phyloP scores from a whole-genome alignment of 176 grass and related monocot genomes.

The Juncus inflexus region DNA sequence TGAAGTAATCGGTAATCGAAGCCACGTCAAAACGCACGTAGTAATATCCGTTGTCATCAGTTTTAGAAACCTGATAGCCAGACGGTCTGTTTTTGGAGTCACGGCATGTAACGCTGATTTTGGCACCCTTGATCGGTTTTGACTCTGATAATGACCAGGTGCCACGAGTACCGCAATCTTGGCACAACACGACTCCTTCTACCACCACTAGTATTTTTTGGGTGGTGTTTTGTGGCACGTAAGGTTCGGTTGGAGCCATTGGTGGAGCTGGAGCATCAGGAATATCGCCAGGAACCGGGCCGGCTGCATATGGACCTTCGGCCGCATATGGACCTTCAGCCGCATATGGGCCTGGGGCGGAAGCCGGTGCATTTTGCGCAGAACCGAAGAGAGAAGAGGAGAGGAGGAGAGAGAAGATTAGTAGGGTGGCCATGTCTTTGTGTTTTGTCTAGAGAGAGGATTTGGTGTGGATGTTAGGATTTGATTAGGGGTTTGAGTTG shows the following conservation, averaged over 20 bases:
- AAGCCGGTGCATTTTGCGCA: neutral
- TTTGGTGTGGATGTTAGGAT: neutral
- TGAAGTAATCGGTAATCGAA: slow-evolving; percentile 3
- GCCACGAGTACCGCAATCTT: slow-evolving; percentile 44
- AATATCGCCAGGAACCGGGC: neutral
- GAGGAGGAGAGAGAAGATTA: slow-evolving; percentile 17
- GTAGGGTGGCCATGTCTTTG: slow-evolving; percentile 11
- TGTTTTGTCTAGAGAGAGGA: neutral
- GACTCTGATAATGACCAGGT: slow-evolving; percentile 39
- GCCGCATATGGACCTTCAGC: neutral
- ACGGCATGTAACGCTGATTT: slow-evolving; percentile 59
- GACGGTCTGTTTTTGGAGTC: slow-evolving; percentile 51
- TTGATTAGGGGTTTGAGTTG: slow-evolving; percentile 1
- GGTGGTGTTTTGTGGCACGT: neutral
- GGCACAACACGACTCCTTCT: slow-evolving; percentile 53
- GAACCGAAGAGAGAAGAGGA: slow-evolving; percentile 11
- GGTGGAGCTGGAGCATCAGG: neutral
- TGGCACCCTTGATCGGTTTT: slow-evolving; percentile 36
- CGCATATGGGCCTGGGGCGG: neutral
- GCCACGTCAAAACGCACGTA: slow-evolving; percentile 33
- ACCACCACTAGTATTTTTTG: slow-evolving; percentile 37
- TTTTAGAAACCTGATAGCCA: slow-evolving; percentile 1
- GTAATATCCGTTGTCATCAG: slow-evolving; percentile 56
- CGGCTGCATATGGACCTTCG: neutral
- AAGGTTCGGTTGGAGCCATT: neutral